Conservation (phyloP, 2,329 filamentous ascomycete genomes). For the Arthrobotrys conoides region DNA sequence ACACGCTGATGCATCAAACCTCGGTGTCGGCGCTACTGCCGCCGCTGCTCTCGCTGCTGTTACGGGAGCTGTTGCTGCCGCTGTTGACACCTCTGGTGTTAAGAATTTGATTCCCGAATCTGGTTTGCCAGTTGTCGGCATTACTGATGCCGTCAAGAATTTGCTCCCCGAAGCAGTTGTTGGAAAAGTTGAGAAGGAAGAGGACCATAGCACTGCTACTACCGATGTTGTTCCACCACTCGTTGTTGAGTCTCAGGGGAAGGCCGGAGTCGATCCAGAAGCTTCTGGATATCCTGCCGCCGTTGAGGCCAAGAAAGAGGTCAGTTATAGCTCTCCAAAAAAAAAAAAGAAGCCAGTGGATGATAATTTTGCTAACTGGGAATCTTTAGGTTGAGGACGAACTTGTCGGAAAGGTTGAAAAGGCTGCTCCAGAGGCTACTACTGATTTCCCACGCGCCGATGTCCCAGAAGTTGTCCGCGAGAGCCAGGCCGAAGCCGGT, state of each 20-base stretch:
- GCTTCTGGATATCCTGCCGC: constrained; percentile 77
- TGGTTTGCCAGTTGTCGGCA: constrained; percentile 76
- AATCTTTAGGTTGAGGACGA: constrained; percentile 56
- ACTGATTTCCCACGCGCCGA: constrained; percentile 55
- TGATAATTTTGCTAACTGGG: constrained; percentile 16
- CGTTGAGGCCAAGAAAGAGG: constrained; percentile 76
- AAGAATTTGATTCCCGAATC: constrained; percentile 84
- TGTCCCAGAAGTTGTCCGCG: constrained; percentile 77
- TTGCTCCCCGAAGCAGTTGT: constrained; percentile 84
- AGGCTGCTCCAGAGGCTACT: constrained; percentile 44
- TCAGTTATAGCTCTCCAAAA: constrained; percentile 6
- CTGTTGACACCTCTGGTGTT: constrained; percentile 64
- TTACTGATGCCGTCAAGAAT: constrained; percentile 68
- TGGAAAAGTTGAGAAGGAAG: constrained; percentile 64
- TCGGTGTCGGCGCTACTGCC: constrained; percentile 66
- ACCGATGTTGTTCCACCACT: constrained; percentile 68
- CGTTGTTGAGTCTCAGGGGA: constrained; percentile 67
- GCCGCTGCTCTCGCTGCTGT: constrained; percentile 49
- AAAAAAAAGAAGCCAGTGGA: not conserved
- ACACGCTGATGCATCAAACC: constrained; percentile 76
- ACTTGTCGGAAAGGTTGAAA: constrained; percentile 37
- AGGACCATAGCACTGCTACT: constrained; percentile 65
- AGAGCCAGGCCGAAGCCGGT: constrained; percentile 79
- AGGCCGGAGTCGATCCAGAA: constrained; percentile 75
- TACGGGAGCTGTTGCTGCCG: constrained; percentile 33